Evolutionary conservation across 345 rosid species (phyloP).

Genomic region (Populus ilicifolia): DNA sequence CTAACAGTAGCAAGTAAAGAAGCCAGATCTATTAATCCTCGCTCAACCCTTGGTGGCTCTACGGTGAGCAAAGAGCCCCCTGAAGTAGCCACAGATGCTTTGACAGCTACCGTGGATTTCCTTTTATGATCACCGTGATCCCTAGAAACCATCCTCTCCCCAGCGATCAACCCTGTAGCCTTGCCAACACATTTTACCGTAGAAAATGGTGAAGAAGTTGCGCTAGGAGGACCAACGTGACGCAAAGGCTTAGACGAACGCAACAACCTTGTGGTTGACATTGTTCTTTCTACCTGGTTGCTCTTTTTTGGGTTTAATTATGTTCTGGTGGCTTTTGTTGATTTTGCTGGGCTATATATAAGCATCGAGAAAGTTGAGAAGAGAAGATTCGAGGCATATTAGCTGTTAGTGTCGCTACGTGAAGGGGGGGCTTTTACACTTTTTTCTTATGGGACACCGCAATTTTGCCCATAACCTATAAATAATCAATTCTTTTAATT

Average conservation of each 20-base stretch:
- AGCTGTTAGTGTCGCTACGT: constrained; percentile 15
- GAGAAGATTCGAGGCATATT: constrained; percentile 54
- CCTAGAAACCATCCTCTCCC: constrained; percentile 16
- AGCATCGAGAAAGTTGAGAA: constrained; percentile 4
- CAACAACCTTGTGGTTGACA: constrained; percentile 43
- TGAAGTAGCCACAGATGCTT: constrained; percentile 24
- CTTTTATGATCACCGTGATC: constrained; percentile 14
- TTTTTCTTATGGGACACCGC: no score
- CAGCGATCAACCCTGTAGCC: not conserved
- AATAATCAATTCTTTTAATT: no score
- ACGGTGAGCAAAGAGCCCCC: constrained; percentile 14
- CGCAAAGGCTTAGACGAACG: constrained; percentile 19
- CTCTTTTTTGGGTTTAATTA: not conserved
- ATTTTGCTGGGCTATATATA: not conserved
- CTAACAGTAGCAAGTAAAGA: constrained; percentile 16
- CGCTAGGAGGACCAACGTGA: constrained; percentile 6
- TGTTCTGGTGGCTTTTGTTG: not conserved
- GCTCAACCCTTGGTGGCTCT: constrained; percentile 22
- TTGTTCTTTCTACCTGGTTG: not conserved
- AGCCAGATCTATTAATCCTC: constrained; percentile 2
- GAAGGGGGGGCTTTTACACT: not conserved
- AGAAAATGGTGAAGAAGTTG: constrained; percentile 13
- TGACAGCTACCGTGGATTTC: constrained; percentile 28
- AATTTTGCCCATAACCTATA: no score
- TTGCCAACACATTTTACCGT: constrained; percentile 21